A percentile compares a stretch with the other conserved stretches of the same genome.
phyloP scores from a whole-genome alignment of 805 yeast genomes.

The Maudiozyma saulgeensis region DNA sequence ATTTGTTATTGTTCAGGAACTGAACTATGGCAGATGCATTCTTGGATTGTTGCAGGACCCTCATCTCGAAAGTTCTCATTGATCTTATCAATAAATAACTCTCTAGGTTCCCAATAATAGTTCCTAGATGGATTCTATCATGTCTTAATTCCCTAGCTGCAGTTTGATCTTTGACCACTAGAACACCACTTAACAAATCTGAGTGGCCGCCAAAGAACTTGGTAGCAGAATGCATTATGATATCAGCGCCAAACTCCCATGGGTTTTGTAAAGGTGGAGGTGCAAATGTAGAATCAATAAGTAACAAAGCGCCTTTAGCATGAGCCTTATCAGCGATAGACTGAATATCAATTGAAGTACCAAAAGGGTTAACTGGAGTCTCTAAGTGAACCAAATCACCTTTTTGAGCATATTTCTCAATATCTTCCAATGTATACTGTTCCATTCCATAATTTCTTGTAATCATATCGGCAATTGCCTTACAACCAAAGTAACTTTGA shows the following conservation, averaged over 20 bases:
- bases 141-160: constrained; percentile 38
- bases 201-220: constrained; percentile 93
- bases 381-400: constrained; percentile 81
- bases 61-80: constrained; percentile 66
- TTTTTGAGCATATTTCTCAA: constrained; percentile 36
- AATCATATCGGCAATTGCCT: constrained; percentile 55
- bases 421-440: constrained; percentile 39
- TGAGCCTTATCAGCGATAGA: constrained; percentile 65
- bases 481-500: constrained; percentile 79
- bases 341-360: constrained; percentile 52
- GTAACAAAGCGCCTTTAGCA: constrained; percentile 58
- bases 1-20: constrained; percentile 42
- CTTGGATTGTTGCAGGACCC: constrained; percentile 57
- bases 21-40: constrained; percentile 54
- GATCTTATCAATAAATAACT: constrained; percentile 67
- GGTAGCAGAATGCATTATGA: constrained; percentile 88
- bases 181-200: constrained; percentile 74
- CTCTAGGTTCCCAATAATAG: constrained; percentile 73
- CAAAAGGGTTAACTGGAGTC: constrained; percentile 86
- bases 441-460: constrained; percentile 51
- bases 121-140: constrained; percentile 68
- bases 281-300: constrained; percentile 87
- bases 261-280: constrained; percentile 86
- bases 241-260: constrained; percentile 73
- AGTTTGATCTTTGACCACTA: constrained; percentile 49